phyloP scores from a whole-genome alignment of 345 rosid genomes.

The Sonneratia alba region DNA sequence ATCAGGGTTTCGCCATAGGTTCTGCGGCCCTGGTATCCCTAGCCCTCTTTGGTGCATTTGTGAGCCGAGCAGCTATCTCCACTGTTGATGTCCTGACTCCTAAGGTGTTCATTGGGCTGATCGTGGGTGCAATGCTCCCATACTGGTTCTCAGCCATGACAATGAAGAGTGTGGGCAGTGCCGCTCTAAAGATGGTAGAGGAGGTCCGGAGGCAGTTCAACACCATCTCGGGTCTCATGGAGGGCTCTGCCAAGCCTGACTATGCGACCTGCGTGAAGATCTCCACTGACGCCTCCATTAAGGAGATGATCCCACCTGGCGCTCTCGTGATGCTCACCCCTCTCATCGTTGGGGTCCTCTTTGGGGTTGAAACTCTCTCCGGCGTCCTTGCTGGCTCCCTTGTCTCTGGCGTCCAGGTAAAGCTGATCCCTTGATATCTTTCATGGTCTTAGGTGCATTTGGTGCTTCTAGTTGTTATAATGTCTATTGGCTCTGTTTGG shows the following conservation, averaged over 20 bases:
- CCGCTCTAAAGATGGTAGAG: conserved; percentile 95
- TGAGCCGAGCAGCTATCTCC: conserved; percentile 73
- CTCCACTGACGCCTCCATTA: conserved; percentile 93
- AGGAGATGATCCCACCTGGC: conserved; percentile 95
- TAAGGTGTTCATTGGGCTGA: conserved; percentile 76
- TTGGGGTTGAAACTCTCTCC: conserved; percentile 83
- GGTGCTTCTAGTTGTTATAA: not conserved
- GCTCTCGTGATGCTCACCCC: conserved; percentile 97
- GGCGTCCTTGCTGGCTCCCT: conserved; percentile 91
- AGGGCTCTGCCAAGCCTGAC: conserved; percentile 81
- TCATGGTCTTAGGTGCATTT: not conserved
- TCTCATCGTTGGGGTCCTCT: conserved; percentile 70
- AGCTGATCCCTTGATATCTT: not conserved
- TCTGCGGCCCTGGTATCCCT: conserved; percentile 76
- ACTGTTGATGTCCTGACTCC: conserved; percentile 87
- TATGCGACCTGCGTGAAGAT: conserved; percentile 94
- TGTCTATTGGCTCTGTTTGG: not conserved
- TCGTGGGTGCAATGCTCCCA: conserved; percentile 95
- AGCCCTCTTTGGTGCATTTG: conserved; percentile 87
- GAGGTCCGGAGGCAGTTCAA: conserved; percentile 94
- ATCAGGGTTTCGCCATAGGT: conserved; percentile 66
- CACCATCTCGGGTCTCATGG: conserved; percentile 93
- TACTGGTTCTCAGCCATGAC: conserved; percentile 99
- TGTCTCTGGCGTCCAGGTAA: conserved; percentile 92
- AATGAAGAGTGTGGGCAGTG: conserved; percentile 96